These are phyloP conservation scores for Solanum paucissectum DNA, from an alignment of 257 asterid genomes.

Conservation along the genomic window DNA sequence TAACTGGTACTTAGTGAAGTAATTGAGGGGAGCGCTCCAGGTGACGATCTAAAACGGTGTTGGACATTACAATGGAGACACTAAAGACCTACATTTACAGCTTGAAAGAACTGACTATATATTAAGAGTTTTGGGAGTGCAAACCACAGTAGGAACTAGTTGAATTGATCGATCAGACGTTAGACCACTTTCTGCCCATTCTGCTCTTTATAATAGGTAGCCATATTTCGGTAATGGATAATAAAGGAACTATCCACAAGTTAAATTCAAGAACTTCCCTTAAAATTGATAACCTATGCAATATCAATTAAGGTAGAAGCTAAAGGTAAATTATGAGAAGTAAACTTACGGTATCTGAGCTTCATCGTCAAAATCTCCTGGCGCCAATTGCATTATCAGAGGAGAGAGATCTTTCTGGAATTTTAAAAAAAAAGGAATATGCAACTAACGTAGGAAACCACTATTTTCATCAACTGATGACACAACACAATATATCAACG, in stretches of 20 bases:
- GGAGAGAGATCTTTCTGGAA: slow-evolving; percentile 82
- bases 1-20: neutral
- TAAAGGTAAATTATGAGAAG: neutral
- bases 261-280: neutral
- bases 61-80: neutral
- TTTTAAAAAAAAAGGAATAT: neutral
- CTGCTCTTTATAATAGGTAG: neutral
- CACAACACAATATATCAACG: neutral
- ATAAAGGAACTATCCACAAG: neutral
- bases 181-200: neutral
- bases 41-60: neutral
- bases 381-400: slow-evolving; percentile 72
- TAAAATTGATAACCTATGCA: neutral
- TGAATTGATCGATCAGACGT: neutral
- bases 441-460: neutral
- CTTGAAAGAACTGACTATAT: neutral
- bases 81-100: neutral
- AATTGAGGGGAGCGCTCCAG: neutral
- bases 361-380: slow-evolving; percentile 26
- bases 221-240: neutral
- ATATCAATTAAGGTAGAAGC: neutral
- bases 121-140: neutral
- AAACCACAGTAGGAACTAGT: neutral
- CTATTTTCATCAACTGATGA: neutral
- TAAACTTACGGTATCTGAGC: slow-evolving; percentile 74